Evolutionary conservation across 805 yeast species (phyloP).

Genomic region (Isabelozyma gotoi): DNA sequence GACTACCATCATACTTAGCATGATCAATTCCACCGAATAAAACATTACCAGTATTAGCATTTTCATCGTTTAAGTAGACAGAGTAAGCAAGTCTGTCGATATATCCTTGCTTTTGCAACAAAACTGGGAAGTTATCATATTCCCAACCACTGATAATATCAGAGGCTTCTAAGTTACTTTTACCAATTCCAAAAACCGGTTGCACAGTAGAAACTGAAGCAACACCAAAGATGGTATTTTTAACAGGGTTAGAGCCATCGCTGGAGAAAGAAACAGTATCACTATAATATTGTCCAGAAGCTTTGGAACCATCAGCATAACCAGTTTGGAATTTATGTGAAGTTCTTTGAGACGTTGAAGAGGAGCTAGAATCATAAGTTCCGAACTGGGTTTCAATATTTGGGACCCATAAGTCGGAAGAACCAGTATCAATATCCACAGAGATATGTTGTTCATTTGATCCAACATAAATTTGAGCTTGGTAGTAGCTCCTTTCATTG

Average conservation of each 20-base stretch:
- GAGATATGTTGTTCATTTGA: slow-evolving; percentile 6
- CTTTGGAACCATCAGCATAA: slow-evolving; percentile 42
- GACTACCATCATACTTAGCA: slow-evolving; percentile 36
- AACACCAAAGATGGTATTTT: slow-evolving; percentile 9
- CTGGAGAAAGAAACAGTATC: slow-evolving; percentile 2
- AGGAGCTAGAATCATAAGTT: slow-evolving; percentile 30
- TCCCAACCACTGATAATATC: no score
- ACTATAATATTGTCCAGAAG: slow-evolving; percentile 49
- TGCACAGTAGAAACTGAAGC: background rate
- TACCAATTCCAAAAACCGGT: slow-evolving; percentile 26
- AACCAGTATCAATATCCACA: slow-evolving; percentile 13
- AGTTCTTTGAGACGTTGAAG: slow-evolving; percentile 26
- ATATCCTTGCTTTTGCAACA: slow-evolving; percentile 37
- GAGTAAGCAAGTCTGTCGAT: slow-evolving; percentile 45
- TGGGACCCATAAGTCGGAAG: slow-evolving; percentile 11
- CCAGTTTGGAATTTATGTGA: slow-evolving; percentile 16
- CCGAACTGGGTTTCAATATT: slow-evolving; percentile 27
- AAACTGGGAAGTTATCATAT: slow-evolving; percentile 17
- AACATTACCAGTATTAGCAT: slow-evolving; percentile 29
- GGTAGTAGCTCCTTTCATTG: no score
- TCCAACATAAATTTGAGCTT: slow-evolving; percentile 7
- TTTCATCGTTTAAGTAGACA: slow-evolving; percentile 38
- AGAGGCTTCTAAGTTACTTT: background rate
- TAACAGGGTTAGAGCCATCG: slow-evolving; percentile 1
- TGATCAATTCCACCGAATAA: slow-evolving; percentile 48